Conservation (phyloP, 2,329 filamentous ascomycete genomes). For the Xylaria sp. region DNA sequence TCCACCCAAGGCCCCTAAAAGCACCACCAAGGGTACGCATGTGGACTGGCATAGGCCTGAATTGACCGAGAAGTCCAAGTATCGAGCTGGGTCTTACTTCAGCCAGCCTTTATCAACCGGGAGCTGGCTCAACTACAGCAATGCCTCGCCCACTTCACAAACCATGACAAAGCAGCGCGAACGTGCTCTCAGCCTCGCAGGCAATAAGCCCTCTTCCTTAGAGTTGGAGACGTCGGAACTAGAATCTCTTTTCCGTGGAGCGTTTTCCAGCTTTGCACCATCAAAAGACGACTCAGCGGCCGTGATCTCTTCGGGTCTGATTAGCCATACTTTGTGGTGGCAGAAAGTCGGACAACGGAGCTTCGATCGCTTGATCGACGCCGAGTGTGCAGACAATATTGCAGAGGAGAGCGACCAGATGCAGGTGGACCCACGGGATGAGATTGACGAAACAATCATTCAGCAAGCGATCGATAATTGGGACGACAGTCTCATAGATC, state of each 20-base stretch:
- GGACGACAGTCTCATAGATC: conserved; percentile 64
- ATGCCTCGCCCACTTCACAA: conserved; percentile 62
- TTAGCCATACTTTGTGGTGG: conserved; percentile 75
- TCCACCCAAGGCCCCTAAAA: conserved; percentile 74
- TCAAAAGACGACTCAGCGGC: conserved; percentile 75
- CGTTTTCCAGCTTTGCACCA: conserved; percentile 81
- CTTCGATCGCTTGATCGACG: conserved; percentile 68
- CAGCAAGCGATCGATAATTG: conserved; percentile 62
- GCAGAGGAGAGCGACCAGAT: conserved; percentile 42
- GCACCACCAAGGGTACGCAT: conserved; percentile 66
- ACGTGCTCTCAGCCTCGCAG: conserved; percentile 70
- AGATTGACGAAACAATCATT: conserved; percentile 59
- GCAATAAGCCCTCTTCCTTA: conserved; percentile 59
- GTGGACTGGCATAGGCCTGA: conserved; percentile 62
- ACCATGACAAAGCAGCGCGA: conserved; percentile 71
- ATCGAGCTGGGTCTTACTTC: conserved; percentile 66
- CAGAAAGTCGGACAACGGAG: conserved; percentile 69
- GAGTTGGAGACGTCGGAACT: conserved; percentile 70
- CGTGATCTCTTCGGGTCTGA: conserved; percentile 69
- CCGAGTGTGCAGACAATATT: conserved; percentile 47
- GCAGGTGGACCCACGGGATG: conserved; percentile 39
- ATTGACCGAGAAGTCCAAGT: conserved; percentile 59
- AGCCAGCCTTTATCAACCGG: conserved; percentile 69
- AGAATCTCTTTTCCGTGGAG: conserved; percentile 75
- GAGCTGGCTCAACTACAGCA: conserved; percentile 72